These are phyloP conservation scores for Fusarium cyanostomum DNA, from an alignment of 2,329 filamentous ascomycete species.

Conservation along the genomic window DNA sequence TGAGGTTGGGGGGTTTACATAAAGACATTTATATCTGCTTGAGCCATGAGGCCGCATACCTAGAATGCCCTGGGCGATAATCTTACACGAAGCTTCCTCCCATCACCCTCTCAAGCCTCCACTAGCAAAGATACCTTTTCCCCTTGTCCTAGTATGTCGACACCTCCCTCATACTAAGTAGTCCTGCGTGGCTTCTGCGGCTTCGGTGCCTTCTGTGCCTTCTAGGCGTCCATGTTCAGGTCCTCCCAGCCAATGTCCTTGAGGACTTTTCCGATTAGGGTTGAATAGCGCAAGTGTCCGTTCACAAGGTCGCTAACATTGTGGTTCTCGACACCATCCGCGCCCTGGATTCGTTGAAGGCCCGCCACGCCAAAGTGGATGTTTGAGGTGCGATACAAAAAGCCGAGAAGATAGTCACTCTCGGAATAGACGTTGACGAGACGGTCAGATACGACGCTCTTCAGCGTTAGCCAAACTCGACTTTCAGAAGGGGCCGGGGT, in stretches of 20 bases:
- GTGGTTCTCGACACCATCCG: conserved; percentile 73
- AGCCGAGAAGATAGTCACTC: conserved; percentile 87
- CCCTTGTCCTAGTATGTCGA: conserved; percentile 15
- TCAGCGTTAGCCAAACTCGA: conserved; percentile 79
- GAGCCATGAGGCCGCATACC: conserved; percentile 16
- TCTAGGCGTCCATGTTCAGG: conserved; percentile 54
- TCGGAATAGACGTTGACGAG: conserved; percentile 92
- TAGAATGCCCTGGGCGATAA: conserved; percentile 31
- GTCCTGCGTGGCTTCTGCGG: conserved; percentile 35
- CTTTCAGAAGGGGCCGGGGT: conserved; percentile 78
- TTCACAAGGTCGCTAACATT: conserved; percentile 72
- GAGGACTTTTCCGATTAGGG: conserved; percentile 72
- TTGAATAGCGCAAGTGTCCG: conserved; percentile 76
- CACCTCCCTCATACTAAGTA: conserved; percentile 33
- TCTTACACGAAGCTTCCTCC: conserved; percentile 30
- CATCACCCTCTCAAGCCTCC: conserved; percentile 1
- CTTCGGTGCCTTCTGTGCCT: conserved; percentile 35
- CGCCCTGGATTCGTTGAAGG: conserved; percentile 75
- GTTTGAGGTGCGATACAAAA: conserved; percentile 84
- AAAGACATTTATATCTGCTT: conserved; percentile 24
- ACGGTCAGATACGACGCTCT: conserved; percentile 81
- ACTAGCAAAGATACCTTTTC: conserved; percentile 14
- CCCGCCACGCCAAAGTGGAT: conserved; percentile 87
- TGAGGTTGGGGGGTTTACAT: conserved; percentile 7
- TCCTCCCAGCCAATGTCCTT: conserved; percentile 75